Base-by-base conservation (phyloP, 306 rosid species). In the Pyrus betulifolia region DNA sequence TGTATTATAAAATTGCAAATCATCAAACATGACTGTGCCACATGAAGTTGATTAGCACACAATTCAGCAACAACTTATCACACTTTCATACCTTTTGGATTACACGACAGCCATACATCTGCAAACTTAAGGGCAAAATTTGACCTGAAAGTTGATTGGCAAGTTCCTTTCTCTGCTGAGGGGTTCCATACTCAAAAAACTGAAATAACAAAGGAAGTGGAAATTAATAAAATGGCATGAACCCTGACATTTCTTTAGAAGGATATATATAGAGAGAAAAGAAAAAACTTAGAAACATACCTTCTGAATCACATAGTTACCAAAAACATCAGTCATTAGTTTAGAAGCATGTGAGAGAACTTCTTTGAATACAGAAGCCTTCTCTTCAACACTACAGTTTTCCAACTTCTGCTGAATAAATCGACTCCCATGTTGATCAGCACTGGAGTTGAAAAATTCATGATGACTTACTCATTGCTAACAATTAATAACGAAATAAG, bases 371-470 rank as follows among this genome's bases (percentile, higher is more conserved):
- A 88, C 89, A 69, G 89, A 81, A 67, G 44, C 84, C 80, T 85
- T 86, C 76, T 86, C 91, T 82, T 88, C 91, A 67, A 68, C 79
- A 85, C 84, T 83, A 74, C 96, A 88, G 73, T 73, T 76, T 71
- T 86, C 91, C 70, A 90, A 86, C 86, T 90, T 86, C 86, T 83
- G 96, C 87, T 90, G 92, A 74, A 90, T 90, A 82, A 90, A 88
- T 57, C 96, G 91, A 83, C 96, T 88, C 85, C 96, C 92, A 71
- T 90, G 91, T 82, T 90, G 96, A 78, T 90, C 93, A 71, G 83
- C 67, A 70, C 96, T 90, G 91, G 60, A 66, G 73, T 76, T 9
- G 63, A 79, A 71, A 75, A 75, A 11, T 52, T 58, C 46, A 81
- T 6, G 35, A 70, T 60, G 21, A 74, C 45, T 62, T 21, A 70